Evolutionary conservation across 805 yeast species (phyloP).

Genomic region (Torulaspora indica): DNA sequence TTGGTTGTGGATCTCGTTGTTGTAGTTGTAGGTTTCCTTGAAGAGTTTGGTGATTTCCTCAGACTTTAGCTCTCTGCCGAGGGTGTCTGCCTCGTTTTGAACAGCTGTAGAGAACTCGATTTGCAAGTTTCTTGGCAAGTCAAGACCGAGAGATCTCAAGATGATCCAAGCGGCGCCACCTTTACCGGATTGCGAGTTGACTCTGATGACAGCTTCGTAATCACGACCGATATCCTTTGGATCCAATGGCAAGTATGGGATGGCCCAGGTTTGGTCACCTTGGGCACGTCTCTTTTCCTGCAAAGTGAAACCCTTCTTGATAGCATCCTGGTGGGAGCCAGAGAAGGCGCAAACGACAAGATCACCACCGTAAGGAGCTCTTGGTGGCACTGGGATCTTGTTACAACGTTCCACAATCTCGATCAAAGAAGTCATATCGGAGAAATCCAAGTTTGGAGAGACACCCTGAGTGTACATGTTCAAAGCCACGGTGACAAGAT

Average conservation of each 20-base stretch:
- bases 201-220: conserved; percentile 78
- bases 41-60: conserved; percentile 59
- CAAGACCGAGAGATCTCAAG: conserved; percentile 64
- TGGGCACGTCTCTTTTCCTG: conserved; percentile 48
- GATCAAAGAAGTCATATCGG: conserved; percentile 61
- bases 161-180: conserved; percentile 86
- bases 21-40: conserved; percentile 51
- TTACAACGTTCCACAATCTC: conserved; percentile 71
- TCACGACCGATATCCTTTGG: conserved; percentile 77
- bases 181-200: conserved; percentile 81
- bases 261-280: conserved; percentile 55
- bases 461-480: conserved; percentile 78
- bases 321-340: conserved; percentile 70
- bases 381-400: conserved; percentile 65
- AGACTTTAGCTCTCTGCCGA: conserved; percentile 65
- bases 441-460: conserved; percentile 64
- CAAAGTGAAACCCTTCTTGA: conserved; percentile 58
- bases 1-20: conserved; percentile 30
- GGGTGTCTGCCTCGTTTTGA: conserved; percentile 56
- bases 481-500: conserved; percentile 66
- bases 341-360: conserved; percentile 74
- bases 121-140: conserved; percentile 68
- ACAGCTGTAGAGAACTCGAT: conserved; percentile 61
- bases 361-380: conserved; percentile 80
- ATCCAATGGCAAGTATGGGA: conserved; percentile 76